Conservation (phyloP, 2,329 filamentous ascomycete genomes). For the Escovopsis sp. region DNA sequence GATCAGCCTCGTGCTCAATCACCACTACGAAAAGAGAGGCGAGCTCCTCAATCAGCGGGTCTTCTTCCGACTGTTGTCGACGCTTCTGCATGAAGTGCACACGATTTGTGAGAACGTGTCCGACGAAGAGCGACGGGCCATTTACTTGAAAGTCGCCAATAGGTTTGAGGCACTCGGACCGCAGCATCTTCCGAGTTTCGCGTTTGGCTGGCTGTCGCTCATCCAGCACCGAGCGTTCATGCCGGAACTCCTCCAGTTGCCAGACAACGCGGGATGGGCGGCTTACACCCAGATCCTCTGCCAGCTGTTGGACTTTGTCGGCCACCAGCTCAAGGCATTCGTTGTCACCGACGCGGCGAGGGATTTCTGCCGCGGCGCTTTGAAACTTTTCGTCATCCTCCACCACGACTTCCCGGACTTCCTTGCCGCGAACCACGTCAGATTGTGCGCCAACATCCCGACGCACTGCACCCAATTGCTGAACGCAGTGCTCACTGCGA, state of each 20-base stretch:
- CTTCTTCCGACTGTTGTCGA: constrained; percentile 80
- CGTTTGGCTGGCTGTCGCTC: constrained; percentile 71
- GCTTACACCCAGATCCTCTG: constrained; percentile 60
- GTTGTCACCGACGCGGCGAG: constrained; percentile 56
- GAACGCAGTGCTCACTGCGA: constrained; percentile 76
- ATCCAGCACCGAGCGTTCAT: constrained; percentile 77
- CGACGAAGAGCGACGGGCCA: constrained; percentile 48
- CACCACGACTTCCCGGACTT: constrained; percentile 95
- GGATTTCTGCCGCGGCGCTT: constrained; percentile 69
- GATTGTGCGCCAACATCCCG: constrained; percentile 68
- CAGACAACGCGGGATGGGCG: constrained; percentile 58
- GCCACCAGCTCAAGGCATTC: constrained; percentile 62
- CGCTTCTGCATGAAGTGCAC: constrained; percentile 63
- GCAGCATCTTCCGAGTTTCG: constrained; percentile 62
- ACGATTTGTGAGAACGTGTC: constrained; percentile 41
- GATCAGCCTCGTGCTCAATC: constrained; percentile 67
- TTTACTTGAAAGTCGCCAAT: constrained; percentile 57
- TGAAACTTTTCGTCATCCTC: constrained; percentile 71
- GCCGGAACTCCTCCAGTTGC: constrained; percentile 56
- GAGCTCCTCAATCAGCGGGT: constrained; percentile 77
- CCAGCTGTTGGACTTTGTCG: constrained; percentile 57
- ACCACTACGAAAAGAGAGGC: constrained; percentile 67
- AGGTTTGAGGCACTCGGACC: constrained; percentile 64
- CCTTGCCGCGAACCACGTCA: constrained; percentile 71
- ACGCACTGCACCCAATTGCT: constrained; percentile 74